A percentile compares a stretch with the other conserved stretches of the same genome.
phyloP scores from a whole-genome alignment of 1,139 yeast species.

The Scheffersomyces quercinus region DNA sequence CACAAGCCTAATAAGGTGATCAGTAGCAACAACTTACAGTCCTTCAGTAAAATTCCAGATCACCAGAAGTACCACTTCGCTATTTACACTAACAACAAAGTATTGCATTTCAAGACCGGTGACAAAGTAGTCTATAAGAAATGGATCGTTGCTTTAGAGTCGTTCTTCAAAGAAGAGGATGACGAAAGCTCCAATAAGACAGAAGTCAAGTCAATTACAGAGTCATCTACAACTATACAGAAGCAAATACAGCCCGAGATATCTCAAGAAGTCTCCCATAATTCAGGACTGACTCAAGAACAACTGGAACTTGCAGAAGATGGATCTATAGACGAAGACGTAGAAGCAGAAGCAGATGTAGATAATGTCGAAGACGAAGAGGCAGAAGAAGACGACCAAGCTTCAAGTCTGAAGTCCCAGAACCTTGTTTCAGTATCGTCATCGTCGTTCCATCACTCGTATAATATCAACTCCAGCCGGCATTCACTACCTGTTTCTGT shows the following conservation, averaged over 20 bases:
- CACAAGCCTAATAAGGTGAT: slow-evolving; percentile 56
- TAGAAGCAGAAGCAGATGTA: slow-evolving; percentile 9
- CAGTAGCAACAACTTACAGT: slow-evolving; percentile 17
- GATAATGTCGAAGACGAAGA: slow-evolving; percentile 8
- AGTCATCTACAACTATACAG: neutral
- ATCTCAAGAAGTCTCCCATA: neutral
- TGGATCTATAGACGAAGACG: neutral
- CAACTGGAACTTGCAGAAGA: too few species aligned
- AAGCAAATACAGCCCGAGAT: slow-evolving; percentile 2
- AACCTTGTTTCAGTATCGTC: neutral
- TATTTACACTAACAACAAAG: slow-evolving; percentile 38
- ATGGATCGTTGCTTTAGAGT: slow-evolving; percentile 43
- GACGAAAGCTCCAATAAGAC: neutral
- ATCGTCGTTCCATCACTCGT: neutral
- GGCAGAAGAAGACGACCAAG: slow-evolving; percentile 8
- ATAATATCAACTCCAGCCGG: neutral
- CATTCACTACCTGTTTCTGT: neutral
- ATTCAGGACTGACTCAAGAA: neutral
- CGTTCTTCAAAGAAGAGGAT: slow-evolving; percentile 19
- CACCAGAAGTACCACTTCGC: slow-evolving; percentile 39
- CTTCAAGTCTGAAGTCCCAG: slow-evolving; percentile 2
- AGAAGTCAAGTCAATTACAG: neutral
- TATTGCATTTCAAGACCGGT: slow-evolving; percentile 44
- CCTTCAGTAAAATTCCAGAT: slow-evolving; percentile 32
- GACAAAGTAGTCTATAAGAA: slow-evolving; percentile 30